Evolutionary conservation across 2,329 filamentous ascomycete genomes (phyloP), one percentile per base, ranked within the genome.

Genomic region (Coniochaeta sp.): DNA sequence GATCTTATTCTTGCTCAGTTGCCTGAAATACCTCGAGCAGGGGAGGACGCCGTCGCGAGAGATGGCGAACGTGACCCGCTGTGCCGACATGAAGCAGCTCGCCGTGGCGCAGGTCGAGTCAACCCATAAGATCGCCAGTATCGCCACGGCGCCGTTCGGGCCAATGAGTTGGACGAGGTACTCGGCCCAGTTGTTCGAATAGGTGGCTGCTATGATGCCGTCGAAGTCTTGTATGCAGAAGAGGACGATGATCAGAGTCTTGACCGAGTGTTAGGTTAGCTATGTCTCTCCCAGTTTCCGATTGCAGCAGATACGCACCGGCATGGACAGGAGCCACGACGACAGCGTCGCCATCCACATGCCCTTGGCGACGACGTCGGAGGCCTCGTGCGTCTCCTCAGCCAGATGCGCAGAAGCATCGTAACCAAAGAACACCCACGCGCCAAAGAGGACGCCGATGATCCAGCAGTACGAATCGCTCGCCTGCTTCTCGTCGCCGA

Each of bases 171-270:
- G 73, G 2, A 75, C 67, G 4, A 75, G 65, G 59, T 74, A 76
- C 58, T 70, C 73, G 10, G 73, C 74, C 69, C 69, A 76, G 61
- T 75, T 75, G 64, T 75, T 75, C 36, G 69, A 58, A 56, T 74
- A 75, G 0, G 66, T 63, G 6, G 66, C 73, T 2, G 64, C 64
- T 34, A 74, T 68, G 59, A 76, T 72, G 16, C 68, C 70, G 7
- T 74, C 69, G 50, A 76, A 74, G 60, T 75, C 72, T 64, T 75
- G 73, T 57, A 75, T 70, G 63, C 73, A 75, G 66, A 74, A 74
- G 2, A 76, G 67, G n/a, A 75, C 66, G 12, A 75, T 65, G 47
- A 74, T 70, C 8, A 76, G 65, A 1, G 72, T 74, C 44, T 65
- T 40, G 38, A 24, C 19, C 7, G 14, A 40, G 16, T 38, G 42